Evolutionary conservation across 805 yeast species (phyloP).

Genomic region (Ogataea nitratoaversa): DNA sequence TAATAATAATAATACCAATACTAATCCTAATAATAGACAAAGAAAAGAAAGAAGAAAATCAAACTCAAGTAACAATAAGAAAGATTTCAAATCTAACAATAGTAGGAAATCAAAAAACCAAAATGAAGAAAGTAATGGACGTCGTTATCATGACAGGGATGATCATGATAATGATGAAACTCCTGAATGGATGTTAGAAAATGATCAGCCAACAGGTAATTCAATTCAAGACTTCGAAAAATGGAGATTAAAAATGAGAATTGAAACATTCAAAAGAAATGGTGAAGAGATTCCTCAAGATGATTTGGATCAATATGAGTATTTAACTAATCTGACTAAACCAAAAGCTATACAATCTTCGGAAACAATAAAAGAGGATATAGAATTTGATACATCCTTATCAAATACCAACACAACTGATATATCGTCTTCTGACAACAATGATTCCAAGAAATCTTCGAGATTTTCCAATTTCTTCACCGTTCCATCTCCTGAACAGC

Average conservation of each 20-base stretch:
- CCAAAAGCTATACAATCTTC: too few relatives aligned
- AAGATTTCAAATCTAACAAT: conserved; percentile 9
- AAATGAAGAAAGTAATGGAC: conserved; percentile 22
- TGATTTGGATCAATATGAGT: conserved; percentile 22
- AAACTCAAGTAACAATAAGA: conserved; percentile 3
- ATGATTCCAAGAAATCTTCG: conserved; percentile 7
- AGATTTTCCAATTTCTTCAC: conserved; percentile 27
- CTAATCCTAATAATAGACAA: conserved; percentile 7
- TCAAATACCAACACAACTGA: not conserved
- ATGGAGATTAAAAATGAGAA: conserved; percentile 53
- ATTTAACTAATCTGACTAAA: conserved; percentile 6
- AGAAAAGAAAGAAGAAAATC: conserved; percentile 17
- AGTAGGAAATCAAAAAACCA: conserved; percentile 12
- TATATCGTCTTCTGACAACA: too few relatives aligned
- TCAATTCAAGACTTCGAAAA: conserved; percentile 55
- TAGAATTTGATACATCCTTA: not conserved
- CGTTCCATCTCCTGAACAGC: conserved; percentile 6
- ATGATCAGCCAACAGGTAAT: conserved; percentile 40
- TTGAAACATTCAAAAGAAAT: conserved; percentile 44
- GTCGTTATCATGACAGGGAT: conserved; percentile 13
- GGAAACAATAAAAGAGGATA: too few relatives aligned
- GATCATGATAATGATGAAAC: conserved; percentile 31
- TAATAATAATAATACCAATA: conserved; percentile 11
- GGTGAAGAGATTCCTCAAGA: conserved; percentile 35
- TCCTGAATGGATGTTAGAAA: conserved; percentile 35